Conservation (phyloP, 345 rosid species). For the Capsella bursapastoris region DNA sequence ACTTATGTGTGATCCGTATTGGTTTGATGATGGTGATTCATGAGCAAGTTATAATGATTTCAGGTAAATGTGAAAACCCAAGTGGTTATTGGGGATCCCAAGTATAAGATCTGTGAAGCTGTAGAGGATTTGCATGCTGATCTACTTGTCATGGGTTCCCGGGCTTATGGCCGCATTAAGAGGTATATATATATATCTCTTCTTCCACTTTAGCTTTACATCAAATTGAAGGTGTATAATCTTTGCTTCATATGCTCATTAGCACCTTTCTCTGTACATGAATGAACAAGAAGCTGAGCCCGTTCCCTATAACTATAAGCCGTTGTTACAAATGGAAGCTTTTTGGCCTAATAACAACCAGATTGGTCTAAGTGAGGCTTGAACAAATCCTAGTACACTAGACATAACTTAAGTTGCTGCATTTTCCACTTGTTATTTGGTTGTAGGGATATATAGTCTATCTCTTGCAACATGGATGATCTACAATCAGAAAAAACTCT, state of each 20-base stretch:
- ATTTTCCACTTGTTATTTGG: not conserved
- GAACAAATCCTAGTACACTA: not conserved
- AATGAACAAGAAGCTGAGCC: conserved; percentile 13
- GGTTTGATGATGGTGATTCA: conserved; percentile 16
- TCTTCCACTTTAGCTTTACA: conserved; percentile 3
- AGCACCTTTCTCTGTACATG: conserved; percentile 11
- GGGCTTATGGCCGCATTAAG: conserved; percentile 81
- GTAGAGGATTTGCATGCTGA: conserved; percentile 67
- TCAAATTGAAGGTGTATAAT: not conserved
- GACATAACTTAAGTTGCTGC: not conserved
- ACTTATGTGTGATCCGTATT: conserved; percentile 12
- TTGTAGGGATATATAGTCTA: not conserved
- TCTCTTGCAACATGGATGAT: conserved; percentile 17
- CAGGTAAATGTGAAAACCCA: conserved; percentile 69
- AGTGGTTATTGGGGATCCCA: conserved; percentile 82
- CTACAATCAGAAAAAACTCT: not conserved
- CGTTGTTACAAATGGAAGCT: conserved; percentile 2
- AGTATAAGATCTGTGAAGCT: conserved; percentile 81
- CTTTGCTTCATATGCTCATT: not conserved
- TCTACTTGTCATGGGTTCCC: conserved; percentile 84
- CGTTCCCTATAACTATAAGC: not conserved
- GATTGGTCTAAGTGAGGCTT: conserved; percentile 15
- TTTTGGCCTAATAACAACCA: conserved; percentile 23
- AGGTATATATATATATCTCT: conserved; percentile 53
- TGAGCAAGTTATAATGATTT: conserved; percentile 14